Percentiles rank a stretch among this genome's conserved stretches.
These are phyloP conservation scores for Auriscalpium orientale DNA, from an alignment of 768 basidiomycete species.

Conservation along the genomic window DNA sequence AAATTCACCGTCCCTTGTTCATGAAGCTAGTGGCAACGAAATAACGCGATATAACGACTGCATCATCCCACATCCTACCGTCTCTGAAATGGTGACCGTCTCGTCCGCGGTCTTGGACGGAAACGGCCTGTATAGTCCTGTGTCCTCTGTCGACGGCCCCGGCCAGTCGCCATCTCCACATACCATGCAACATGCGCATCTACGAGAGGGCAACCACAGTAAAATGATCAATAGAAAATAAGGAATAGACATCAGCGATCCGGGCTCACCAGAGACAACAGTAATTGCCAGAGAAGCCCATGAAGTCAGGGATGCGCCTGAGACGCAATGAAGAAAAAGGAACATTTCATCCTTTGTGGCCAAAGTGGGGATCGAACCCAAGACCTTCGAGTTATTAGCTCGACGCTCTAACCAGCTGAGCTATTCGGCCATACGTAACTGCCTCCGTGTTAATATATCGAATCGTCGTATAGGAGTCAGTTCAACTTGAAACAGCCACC, in stretches of 20 bases:
- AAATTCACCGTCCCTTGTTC: neutral
- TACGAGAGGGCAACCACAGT: neutral
- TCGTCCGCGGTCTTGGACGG: neutral
- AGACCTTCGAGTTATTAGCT: conserved; percentile 52
- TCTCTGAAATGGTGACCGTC: neutral
- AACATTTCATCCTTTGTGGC: too few species aligned
- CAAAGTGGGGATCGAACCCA: conserved; percentile 24
- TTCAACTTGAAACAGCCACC: neutral
- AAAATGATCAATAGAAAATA: too few species aligned
- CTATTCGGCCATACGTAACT: conserved; percentile 59
- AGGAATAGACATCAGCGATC: neutral
- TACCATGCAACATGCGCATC: neutral
- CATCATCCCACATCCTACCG: neutral
- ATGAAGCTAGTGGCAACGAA: neutral
- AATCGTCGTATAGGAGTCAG: neutral
- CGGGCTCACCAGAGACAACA: neutral
- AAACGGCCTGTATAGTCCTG: neutral
- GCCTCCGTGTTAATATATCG: rapidly evolving
- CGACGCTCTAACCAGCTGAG: conserved; percentile 93
- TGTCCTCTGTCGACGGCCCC: neutral
- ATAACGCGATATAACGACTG: neutral
- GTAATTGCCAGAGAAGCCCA: neutral
- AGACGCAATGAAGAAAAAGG: too few species aligned
- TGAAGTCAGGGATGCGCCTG: too few species aligned
- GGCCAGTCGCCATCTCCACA: neutral